Conservation (phyloP, 768 basidiomycete species). For the Rossbeevera mucosa region DNA sequence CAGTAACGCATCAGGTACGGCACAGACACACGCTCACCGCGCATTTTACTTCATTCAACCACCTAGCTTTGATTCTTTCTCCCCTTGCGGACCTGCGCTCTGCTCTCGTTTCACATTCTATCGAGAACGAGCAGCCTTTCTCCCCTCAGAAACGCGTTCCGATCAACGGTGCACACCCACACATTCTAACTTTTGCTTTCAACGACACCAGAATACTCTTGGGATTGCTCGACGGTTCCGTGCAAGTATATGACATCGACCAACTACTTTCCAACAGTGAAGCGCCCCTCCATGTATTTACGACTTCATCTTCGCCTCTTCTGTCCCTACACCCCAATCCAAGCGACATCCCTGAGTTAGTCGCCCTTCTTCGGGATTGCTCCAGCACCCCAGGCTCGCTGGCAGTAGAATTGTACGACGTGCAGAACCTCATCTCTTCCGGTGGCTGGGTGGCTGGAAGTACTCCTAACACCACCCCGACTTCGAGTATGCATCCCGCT, state of each 20-base stretch:
- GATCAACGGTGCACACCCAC: slow-evolving; percentile 44
- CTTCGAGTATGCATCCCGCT: slow-evolving; percentile 47
- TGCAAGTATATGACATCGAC: slow-evolving; percentile 57
- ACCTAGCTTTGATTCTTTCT: slow-evolving; percentile 56
- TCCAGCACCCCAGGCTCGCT: slow-evolving; percentile 32
- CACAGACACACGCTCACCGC: background rate
- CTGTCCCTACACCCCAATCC: slow-evolving; percentile 64
- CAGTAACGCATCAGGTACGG: slow-evolving; percentile 37
- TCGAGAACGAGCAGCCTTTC: slow-evolving; percentile 39
- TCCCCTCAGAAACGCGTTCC: slow-evolving; percentile 49
- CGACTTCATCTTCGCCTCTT: slow-evolving; percentile 40
- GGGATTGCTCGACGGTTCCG: slow-evolving; percentile 53
- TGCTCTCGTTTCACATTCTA: slow-evolving; percentile 42
- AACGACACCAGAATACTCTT: slow-evolving; percentile 60
- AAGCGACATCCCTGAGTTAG: slow-evolving; percentile 48
- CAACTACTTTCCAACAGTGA: slow-evolving; percentile 44
- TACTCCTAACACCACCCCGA: slow-evolving; percentile 48
- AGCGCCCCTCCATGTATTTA: slow-evolving; percentile 45
- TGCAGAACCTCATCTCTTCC: slow-evolving; percentile 41
- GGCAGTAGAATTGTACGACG: slow-evolving; percentile 58
- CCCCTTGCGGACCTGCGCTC: slow-evolving; percentile 57
- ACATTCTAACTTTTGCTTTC: slow-evolving; percentile 51
- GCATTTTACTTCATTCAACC: background rate
- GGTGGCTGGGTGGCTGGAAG: slow-evolving; percentile 54
- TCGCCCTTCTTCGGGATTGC: slow-evolving; percentile 53